Evolutionary conservation across 2,329 filamentous ascomycete genomes (phyloP).

Genomic region (Fusarium bactridioides): DNA sequence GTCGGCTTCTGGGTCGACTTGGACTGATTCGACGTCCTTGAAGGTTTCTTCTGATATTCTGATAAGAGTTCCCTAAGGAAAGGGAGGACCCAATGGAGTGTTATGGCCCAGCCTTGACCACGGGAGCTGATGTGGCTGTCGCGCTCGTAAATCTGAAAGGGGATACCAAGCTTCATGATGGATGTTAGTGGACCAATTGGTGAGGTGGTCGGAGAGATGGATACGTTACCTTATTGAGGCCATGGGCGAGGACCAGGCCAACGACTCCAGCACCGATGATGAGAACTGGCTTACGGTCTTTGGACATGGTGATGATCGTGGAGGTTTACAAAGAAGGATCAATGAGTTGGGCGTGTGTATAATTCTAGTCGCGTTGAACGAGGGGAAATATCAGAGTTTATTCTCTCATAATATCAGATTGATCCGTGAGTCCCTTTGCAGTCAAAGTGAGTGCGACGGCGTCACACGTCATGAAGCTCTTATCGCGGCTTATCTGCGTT

Average conservation of each 20-base stretch:
- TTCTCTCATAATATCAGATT: not conserved
- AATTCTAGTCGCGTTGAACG: not conserved
- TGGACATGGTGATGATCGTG: not conserved
- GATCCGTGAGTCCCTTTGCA: not conserved
- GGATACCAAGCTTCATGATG: not conserved
- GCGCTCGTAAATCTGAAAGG: not conserved
- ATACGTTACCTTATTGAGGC: not conserved
- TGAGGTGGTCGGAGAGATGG: rapidly evolving
- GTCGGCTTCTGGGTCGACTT: conserved; percentile 5
- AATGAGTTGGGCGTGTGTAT: not conserved
- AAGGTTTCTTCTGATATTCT: not conserved
- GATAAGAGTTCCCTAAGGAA: not conserved
- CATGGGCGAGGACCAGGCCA: conserved; percentile 4
- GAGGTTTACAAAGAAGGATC: no score
- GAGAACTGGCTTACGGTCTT: conserved; percentile 10
- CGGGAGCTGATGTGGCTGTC: not conserved
- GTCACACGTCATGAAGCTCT: not conserved
- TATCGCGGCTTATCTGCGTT: not conserved
- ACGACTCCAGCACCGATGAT: conserved; percentile 8
- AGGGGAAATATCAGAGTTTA: not conserved
- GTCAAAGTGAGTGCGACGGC: not conserved
- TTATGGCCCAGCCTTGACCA: conserved; percentile 8
- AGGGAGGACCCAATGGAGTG: conserved; percentile 6
- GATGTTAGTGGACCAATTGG: not conserved
- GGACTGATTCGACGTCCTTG: not conserved